phyloP scores from a whole-genome alignment of 2,329 filamentous ascomycete species.

The Nemania sp. region DNA sequence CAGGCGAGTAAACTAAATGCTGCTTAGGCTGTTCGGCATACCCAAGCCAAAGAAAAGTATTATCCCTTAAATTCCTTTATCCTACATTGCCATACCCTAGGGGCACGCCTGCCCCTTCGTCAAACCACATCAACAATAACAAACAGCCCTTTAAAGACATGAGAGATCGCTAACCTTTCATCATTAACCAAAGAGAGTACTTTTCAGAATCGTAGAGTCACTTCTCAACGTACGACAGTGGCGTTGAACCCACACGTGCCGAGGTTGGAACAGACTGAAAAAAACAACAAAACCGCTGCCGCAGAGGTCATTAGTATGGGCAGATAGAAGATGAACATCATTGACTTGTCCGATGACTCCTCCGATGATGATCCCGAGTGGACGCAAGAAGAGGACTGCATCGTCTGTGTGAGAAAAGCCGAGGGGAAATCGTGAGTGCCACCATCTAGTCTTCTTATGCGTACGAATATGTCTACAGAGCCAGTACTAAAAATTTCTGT shows the following conservation, averaged over 20 bases:
- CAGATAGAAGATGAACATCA: slow-evolving; percentile 6
- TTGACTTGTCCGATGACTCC: neutral
- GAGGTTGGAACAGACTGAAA: slow-evolving; percentile 17
- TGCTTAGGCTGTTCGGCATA: neutral
- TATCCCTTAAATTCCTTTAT: neutral
- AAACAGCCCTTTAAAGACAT: neutral
- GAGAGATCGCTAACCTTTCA: neutral
- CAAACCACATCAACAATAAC: neutral
- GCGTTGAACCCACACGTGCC: slow-evolving; percentile 13
- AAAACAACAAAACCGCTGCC: neutral
- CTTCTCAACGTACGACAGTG: neutral
- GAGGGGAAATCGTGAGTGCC: slow-evolving; percentile 21
- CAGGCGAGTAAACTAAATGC: neutral
- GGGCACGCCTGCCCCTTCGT: too few species aligned
- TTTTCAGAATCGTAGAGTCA: slow-evolving; percentile 18
- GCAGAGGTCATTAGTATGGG: neutral
- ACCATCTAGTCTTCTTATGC: neutral
- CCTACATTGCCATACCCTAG: neutral
- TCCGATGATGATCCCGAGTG: slow-evolving; percentile 21
- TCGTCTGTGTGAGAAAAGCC: slow-evolving; percentile 23
- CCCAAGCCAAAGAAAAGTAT: slow-evolving; percentile 17
- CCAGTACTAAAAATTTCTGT: neutral
- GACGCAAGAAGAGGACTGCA: slow-evolving; percentile 28
- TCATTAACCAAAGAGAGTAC: slow-evolving; percentile 18
- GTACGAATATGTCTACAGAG: neutral